phyloP scores from a whole-genome alignment of 805 yeast species.

The Ogataea polymorpha region DNA sequence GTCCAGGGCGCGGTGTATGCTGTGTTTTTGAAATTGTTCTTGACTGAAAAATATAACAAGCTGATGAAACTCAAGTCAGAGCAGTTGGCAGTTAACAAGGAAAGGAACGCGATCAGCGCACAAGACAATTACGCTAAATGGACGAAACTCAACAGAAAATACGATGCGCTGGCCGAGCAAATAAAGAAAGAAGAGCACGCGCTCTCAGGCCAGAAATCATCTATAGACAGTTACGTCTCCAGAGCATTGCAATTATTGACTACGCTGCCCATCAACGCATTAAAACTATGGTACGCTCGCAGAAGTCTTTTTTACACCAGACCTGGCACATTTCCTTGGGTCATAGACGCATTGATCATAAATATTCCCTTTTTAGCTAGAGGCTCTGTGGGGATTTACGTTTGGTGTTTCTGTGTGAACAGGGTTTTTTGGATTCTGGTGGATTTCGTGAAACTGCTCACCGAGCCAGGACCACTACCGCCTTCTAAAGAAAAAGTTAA shows the following conservation, averaged over 20 bases:
- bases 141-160: conserved; percentile 83
- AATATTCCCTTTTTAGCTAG: conserved; percentile 62
- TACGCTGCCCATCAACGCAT: conserved; percentile 44
- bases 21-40: conserved; percentile 21
- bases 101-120: conserved; percentile 65
- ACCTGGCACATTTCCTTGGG: conserved; percentile 50
- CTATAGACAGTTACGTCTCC: conserved; percentile 35
- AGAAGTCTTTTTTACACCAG: conserved; percentile 59
- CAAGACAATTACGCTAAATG: conserved; percentile 95
- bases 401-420: conserved; percentile 48
- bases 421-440: conserved; percentile 24
- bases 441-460: conserved; percentile 21
- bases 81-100: conserved; percentile 44
- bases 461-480: conserved; percentile 3
- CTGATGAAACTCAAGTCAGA: conserved; percentile 39
- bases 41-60: conserved; percentile 23
- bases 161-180: conserved; percentile 55
- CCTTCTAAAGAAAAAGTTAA: conserved; percentile 3
- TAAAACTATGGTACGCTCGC: conserved; percentile 53
- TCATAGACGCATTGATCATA: conserved; percentile 47
- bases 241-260: conserved; percentile 38
- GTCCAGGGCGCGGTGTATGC: conserved; percentile 14
- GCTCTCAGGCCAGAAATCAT: conserved; percentile 36
- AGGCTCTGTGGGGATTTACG: conserved; percentile 59
- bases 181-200: conserved; percentile 41